Evolutionary conservation across 208 protist species (phyloP), one percentile per base, ranked within the genome.

Genomic region (Trypanosoma grayi): DNA sequence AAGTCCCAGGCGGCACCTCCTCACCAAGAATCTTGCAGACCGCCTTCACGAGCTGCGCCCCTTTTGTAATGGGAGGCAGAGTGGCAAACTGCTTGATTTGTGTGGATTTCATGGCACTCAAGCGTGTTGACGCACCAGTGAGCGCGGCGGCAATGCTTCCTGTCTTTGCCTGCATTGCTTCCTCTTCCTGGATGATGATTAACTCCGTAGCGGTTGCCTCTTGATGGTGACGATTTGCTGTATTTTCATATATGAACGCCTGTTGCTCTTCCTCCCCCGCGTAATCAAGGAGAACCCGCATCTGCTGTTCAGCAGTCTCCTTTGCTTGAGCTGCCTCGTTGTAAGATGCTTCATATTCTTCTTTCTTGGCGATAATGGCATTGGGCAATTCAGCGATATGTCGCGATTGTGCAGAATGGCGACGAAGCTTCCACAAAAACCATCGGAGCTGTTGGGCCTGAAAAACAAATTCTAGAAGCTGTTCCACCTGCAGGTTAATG

Each of bases 1-100:
- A 28, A 33, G 58, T 67, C n/a, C 41, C 60, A 31, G 65, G 59
- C 16, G 65, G 80, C 22, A 87, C 34, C 34, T 92, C 85, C 37
- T 92, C 79, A 11, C 73, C 77, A 40, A 92, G 50, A 37, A 87
- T 45, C 27, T 73, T 66, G 62, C 81, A 92, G 10, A 87, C 52
- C 18, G 70, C 64, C 16, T 73, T 73, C 30, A 87, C 60, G 46
- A 92, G 72, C 22, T 83, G 54, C 0, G 52, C 18, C 4, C 77
- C 80, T 50, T 85, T 86, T 8, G 81, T 56, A 25, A 77, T 60
- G 9, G 63, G 57, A 14, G 67, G 71, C 31, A 75, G 67, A 9
- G 64, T 68, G 43, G 36, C 58, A 53, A 88, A 70, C 28, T 67
- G 45, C 54, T 76, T 60, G 51, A 85, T 60, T 40, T 81, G 41